phyloP scores from a whole-genome alignment of 1,284 basidiomycete genomes.

The Volvariella volvacea region DNA sequence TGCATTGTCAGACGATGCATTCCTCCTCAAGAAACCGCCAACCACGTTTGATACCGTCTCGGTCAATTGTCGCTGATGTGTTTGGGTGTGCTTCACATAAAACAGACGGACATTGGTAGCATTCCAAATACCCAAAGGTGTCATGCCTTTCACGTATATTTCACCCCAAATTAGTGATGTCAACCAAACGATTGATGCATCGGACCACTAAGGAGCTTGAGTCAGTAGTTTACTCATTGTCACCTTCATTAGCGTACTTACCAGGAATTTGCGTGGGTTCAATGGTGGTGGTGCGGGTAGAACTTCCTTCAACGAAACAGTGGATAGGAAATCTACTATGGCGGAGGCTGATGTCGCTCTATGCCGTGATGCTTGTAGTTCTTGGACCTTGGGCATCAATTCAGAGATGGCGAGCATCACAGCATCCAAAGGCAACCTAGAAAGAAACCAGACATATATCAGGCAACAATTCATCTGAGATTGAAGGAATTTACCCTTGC shows the following conservation, averaged over 20 bases:
- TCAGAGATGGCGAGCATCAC: slow-evolving; percentile 83
- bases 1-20: slow-evolving; percentile 12
- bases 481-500: slow-evolving; percentile 56
- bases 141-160: slow-evolving; percentile 84
- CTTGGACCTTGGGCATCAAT: slow-evolving; percentile 80
- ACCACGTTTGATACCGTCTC: slow-evolving; percentile 73
- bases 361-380: slow-evolving; percentile 54
- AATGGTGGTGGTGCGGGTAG: slow-evolving; percentile 66
- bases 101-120: slow-evolving; percentile 83
- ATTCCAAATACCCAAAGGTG: slow-evolving; percentile 81
- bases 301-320: slow-evolving; percentile 55
- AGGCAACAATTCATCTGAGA: not conserved
- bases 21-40: slow-evolving; percentile 51
- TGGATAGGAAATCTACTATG: slow-evolving; percentile 65
- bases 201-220: slow-evolving; percentile 63
- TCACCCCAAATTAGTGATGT: slow-evolving; percentile 91
- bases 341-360: slow-evolving; percentile 58
- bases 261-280: slow-evolving; percentile 67
- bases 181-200: slow-evolving; percentile 84
- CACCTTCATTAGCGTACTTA: slow-evolving; percentile 21
- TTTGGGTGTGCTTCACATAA: slow-evolving; percentile 78
- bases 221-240: slow-evolving; percentile 1
- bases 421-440: slow-evolving; percentile 76
- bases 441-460: slow-evolving; percentile 7
- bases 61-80: slow-evolving; percentile 62